Percentiles rank a stretch among this genome's conserved stretches.
phyloP scores from a whole-genome alignment of 257 asterid genomes.

The Parsonsia alboflavescens region DNA sequence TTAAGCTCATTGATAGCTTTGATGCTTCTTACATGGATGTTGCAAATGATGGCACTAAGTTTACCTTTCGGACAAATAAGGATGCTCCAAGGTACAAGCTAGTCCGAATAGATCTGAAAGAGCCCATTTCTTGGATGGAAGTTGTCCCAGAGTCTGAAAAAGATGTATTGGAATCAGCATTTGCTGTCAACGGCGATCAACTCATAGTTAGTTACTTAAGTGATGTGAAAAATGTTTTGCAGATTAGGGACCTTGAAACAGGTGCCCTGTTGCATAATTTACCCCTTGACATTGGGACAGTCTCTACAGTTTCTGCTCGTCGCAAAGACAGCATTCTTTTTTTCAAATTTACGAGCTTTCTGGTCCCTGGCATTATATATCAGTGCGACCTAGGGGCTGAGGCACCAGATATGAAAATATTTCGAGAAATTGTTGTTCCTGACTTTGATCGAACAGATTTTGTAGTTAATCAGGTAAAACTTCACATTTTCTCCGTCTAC shows the following conservation, averaged over 20 bases:
- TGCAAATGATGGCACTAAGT: conserved; percentile 73
- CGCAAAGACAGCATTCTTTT: conserved; percentile 58
- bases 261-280: conserved; percentile 62
- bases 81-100: conserved; percentile 91
- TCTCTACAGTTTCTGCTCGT: conserved; percentile 58
- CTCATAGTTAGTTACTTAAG: conserved; percentile 64
- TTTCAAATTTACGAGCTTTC: conserved; percentile 76
- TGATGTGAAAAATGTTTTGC: conserved; percentile 85
- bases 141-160: conserved; percentile 59
- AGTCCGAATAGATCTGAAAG: conserved; percentile 59
- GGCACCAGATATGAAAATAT: conserved; percentile 54
- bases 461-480: conserved; percentile 66
- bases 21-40: conserved; percentile 66
- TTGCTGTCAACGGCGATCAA: conserved; percentile 61
- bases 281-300: conserved; percentile 81
- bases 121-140: conserved; percentile 69
- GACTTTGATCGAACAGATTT: conserved; percentile 73
- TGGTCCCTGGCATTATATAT: conserved; percentile 76
- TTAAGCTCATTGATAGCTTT: conserved; percentile 69
- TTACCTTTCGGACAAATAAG: conserved; percentile 80
- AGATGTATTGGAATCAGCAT: conserved; percentile 88
- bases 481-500: background rate
- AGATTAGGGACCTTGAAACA: conserved; percentile 73
- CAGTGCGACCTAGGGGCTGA: conserved; percentile 53
- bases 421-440: conserved; percentile 69